phyloP scores from a whole-genome alignment of 2,329 filamentous ascomycete genomes.

The Fusarium torreyae region DNA sequence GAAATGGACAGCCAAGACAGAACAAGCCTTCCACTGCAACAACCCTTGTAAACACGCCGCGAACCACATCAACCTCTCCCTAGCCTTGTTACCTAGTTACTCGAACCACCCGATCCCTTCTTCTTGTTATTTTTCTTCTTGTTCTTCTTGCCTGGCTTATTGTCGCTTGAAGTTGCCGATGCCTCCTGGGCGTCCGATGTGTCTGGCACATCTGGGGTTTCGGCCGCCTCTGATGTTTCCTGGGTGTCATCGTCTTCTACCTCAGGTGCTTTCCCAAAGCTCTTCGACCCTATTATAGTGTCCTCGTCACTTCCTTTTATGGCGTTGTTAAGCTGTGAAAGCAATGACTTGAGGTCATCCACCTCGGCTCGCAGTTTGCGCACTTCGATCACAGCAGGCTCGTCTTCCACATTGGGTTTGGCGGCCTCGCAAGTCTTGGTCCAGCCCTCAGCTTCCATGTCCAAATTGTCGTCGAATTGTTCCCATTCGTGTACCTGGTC shows the following conservation, averaged over 20 bases:
- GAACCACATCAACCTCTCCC: neutral
- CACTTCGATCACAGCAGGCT: constrained; percentile 81
- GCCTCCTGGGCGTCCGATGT: constrained; percentile 32
- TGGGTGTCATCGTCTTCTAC: constrained; percentile 17
- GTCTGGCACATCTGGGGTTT: constrained; percentile 30
- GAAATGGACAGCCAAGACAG: neutral
- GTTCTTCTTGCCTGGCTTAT: constrained; percentile 44
- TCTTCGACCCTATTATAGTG: constrained; percentile 7
- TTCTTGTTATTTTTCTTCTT: constrained; percentile 51
- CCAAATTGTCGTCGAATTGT: constrained; percentile 78
- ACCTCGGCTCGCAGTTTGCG: constrained; percentile 71
- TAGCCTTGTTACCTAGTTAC: constrained; percentile 23
- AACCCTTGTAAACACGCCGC: neutral
- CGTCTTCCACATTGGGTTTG: constrained; percentile 85
- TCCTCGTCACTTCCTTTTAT: constrained; percentile 33
- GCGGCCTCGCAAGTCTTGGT: constrained; percentile 81
- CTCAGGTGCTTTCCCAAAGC: constrained; percentile 20
- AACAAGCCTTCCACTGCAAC: neutral
- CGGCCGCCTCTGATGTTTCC: constrained; percentile 30
- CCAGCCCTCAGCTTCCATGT: constrained; percentile 91
- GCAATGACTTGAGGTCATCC: constrained; percentile 67
- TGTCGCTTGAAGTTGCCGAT: constrained; percentile 31
- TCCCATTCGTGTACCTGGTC: constrained; percentile 95
- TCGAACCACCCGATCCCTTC: constrained; percentile 40
- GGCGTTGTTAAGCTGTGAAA: constrained; percentile 55